Percentiles rank a stretch among this genome's conserved stretches.
Conservation (phyloP, 2,329 filamentous ascomycete genomes). For the Daldinia eschscholtzii region DNA sequence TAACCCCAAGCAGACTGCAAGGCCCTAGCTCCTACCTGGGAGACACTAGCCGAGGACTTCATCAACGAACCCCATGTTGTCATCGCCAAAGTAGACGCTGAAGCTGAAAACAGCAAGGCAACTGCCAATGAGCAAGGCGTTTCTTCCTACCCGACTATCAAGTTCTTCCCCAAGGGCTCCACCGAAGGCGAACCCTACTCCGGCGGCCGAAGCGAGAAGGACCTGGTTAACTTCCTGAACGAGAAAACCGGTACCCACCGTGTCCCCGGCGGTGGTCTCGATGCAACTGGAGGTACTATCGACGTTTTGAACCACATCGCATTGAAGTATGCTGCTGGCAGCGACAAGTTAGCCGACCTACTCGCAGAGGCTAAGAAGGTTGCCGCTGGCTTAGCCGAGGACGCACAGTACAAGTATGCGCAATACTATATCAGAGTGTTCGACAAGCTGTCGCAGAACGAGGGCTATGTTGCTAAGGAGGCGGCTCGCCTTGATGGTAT, state of each 20-base stretch:
- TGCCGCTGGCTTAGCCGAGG: slow-evolving; percentile 73
- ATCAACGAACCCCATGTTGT: slow-evolving; percentile 81
- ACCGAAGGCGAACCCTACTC: slow-evolving; percentile 78
- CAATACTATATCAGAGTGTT: slow-evolving; percentile 95
- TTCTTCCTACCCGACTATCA: slow-evolving; percentile 93
- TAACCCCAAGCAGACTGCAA: slow-evolving; percentile 83
- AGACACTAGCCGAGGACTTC: slow-evolving; percentile 86
- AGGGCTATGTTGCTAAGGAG: slow-evolving; percentile 88
- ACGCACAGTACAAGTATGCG: slow-evolving; percentile 79
- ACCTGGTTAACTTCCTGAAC: slow-evolving; percentile 86
- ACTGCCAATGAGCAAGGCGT: slow-evolving; percentile 82
- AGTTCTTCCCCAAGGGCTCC: slow-evolving; percentile 92
- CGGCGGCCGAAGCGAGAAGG: slow-evolving; percentile 80
- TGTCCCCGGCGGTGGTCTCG: slow-evolving; percentile 81
- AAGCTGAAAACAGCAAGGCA: slow-evolving; percentile 84
- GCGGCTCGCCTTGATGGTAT: slow-evolving; percentile 82
- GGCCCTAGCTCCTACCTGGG: slow-evolving; percentile 89
- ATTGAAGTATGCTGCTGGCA: slow-evolving; percentile 74
- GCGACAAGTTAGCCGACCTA: slow-evolving; percentile 72
- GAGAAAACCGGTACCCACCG: slow-evolving; percentile 90
- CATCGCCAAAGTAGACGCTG: slow-evolving; percentile 95
- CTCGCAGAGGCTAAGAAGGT: slow-evolving; percentile 79
- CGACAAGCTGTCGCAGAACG: slow-evolving; percentile 83
- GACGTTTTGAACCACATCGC: slow-evolving; percentile 82
- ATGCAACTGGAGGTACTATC: slow-evolving; percentile 84